These are phyloP conservation scores for Cryoendolithus antarcticus DNA, from an alignment of 2,329 filamentous ascomycete species.

Conservation along the genomic window DNA sequence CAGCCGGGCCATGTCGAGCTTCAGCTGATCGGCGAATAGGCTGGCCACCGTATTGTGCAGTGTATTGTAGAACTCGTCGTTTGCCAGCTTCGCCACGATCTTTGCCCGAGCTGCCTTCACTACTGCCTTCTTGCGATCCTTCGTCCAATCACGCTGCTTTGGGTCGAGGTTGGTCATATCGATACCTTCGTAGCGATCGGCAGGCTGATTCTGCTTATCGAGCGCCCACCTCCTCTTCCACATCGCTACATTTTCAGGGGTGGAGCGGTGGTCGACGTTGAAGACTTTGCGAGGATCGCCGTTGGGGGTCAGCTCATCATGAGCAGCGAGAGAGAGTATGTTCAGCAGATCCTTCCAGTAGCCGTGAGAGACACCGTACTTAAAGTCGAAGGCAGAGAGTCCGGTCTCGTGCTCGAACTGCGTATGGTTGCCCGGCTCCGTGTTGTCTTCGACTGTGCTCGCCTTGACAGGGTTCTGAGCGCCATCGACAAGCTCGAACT, in stretches of 20 bases:
- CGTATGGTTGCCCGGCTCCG: constrained; percentile 4
- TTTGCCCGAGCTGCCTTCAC: constrained; percentile 28
- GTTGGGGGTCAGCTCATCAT: constrained; percentile 33
- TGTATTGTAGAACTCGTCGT: constrained; percentile 36
- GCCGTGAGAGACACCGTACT: constrained; percentile 39
- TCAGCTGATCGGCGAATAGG: constrained; percentile 45
- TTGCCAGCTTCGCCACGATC: constrained; percentile 30
- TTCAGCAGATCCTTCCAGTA: constrained; percentile 54
- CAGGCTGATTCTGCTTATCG: not conserved
- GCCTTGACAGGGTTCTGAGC: no score
- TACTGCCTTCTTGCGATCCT: constrained; percentile 22
- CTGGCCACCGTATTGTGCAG: constrained; percentile 43
- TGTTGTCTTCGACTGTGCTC: constrained; percentile 2
- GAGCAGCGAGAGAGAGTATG: constrained; percentile 40
- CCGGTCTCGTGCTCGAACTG: constrained; percentile 8
- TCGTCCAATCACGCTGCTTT: constrained; percentile 10
- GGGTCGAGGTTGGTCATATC: no score
- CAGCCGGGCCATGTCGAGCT: constrained; percentile 34
- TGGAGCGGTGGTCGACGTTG: constrained; percentile 19
- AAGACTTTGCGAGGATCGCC: constrained; percentile 7
- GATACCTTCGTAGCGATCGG: constrained; percentile 5
- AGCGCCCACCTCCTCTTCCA: constrained; percentile 6
- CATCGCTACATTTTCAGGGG: no score
- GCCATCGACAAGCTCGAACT: constrained; percentile 14
- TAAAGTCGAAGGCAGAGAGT: constrained; percentile 16